Base-by-base conservation (phyloP, 179 eudicot species). In the Silene noctiflora region DNA sequence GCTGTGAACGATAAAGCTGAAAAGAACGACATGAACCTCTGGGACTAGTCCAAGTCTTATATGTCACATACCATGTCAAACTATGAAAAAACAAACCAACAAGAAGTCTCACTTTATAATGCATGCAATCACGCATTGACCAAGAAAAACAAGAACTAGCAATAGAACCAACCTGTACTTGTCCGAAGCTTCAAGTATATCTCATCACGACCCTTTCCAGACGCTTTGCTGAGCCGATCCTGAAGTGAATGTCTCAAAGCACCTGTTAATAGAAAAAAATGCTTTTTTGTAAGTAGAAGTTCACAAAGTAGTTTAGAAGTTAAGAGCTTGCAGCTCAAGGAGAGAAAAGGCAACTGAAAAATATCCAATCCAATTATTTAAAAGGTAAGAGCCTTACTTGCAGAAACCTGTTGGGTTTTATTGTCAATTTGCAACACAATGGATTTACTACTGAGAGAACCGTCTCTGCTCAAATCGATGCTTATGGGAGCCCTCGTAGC, bases 401-500 rank as follows among this genome's bases (percentile, higher is more conserved):
- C 98, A 87, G 98, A 90, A 80, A 96, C 99, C 80, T 83, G 92
- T 75, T 91, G 94, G 74, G 90, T 87, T 85, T 96, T 93, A 83
- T 85, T 96, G 81, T 96, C 99, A 78, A 96, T 91, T 88, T 96
- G 98, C 84, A 96, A 75, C 56, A 94, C 80, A 76, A 96, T 91
- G 44, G 97, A 85, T 83, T 90, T 96, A 87, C 91, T 96, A 84
- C 93, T 90, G 53, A 96, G 79, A 48, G 97, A 87, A 76, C 87
- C 78, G 85, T 96, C 98, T 84, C 98, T 86, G 44, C 82, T 76
- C 76, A 96, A 89, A 67, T 93, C 99, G 67, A 96, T 86, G 85
- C 91, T 89, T 76, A 96, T 96, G 19, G 99, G 99, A 77, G 99
- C 98, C 73, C 99, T 96, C 21, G 99, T 96, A 64, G 99, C 99